phyloP scores from a whole-genome alignment of 2,329 filamentous ascomycete species.

The Arthrobotrys iridis region DNA sequence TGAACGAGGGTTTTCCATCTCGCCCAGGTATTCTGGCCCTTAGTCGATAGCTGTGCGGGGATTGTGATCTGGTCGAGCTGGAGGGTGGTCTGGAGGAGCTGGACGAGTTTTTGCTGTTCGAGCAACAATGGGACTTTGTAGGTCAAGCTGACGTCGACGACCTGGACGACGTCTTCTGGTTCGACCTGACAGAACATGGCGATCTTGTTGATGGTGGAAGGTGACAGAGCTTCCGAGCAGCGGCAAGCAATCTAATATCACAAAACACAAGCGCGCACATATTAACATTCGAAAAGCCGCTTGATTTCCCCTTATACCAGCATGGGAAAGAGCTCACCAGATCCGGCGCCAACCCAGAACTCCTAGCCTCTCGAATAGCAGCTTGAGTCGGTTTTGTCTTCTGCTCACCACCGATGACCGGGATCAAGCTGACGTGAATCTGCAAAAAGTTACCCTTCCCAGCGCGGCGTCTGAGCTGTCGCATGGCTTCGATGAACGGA shows the following conservation, averaged over 20 bases:
- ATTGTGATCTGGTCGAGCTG: slow-evolving; percentile 70
- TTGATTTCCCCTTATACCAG: no score
- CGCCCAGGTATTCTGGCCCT: slow-evolving; percentile 77
- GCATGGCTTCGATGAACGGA: slow-evolving; percentile 87
- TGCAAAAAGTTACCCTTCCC: slow-evolving; percentile 84
- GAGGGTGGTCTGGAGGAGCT: slow-evolving; percentile 73
- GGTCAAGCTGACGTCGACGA: slow-evolving; percentile 86
- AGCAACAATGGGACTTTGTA: slow-evolving; percentile 97
- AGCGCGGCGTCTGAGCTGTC: slow-evolving; percentile 76
- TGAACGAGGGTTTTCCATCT: slow-evolving; percentile 79
- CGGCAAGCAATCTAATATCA: slow-evolving; percentile 82
- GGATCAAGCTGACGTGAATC: slow-evolving; percentile 89
- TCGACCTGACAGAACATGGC: slow-evolving; percentile 90
- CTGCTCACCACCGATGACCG: slow-evolving; percentile 78
- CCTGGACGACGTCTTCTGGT: slow-evolving; percentile 81
- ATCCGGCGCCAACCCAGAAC: slow-evolving; percentile 70
- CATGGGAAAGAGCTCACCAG: slow-evolving; percentile 56
- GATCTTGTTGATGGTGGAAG: slow-evolving; percentile 82
- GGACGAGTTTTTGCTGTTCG: slow-evolving; percentile 78
- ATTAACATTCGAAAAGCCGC: not conserved
- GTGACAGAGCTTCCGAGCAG: slow-evolving; percentile 79
- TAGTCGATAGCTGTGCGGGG: slow-evolving; percentile 67
- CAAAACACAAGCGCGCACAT: not conserved
- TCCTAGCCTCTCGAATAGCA: slow-evolving; percentile 84
- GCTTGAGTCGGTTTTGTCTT: slow-evolving; percentile 98